Evolutionary conservation across 352 stramenopile species (phyloP), one percentile per base, ranked within the genome.

Genomic region (Globisporangium echinulatum): DNA sequence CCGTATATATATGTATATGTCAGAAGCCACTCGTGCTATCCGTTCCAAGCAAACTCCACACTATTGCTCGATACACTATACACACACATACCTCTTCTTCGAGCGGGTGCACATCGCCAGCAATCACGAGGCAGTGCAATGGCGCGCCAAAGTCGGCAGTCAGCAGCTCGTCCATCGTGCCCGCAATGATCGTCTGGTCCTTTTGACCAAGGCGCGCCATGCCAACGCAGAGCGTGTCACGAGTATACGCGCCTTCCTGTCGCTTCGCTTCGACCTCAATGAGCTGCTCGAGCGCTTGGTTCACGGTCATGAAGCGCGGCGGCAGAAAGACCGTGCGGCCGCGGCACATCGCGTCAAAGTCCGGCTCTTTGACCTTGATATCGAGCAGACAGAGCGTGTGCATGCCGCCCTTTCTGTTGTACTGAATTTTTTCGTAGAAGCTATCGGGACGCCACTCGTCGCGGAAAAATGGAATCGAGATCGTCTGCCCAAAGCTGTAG

Each of bases 351-450:
- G 94, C 92, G 36, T 98, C 89, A 69, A 98, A 99, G 77, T 99
- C 96, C 47, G 97, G 97, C 74, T 99, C 97, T 73, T 99, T 99
- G 15, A 99, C 94, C 80, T 99, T 99, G 71, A 99, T 99, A 72
- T 99, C 96, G 13, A 99, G 76, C 38, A 99, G 71, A 72, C 96
- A 99, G 7, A 99, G 84, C 50, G 97, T 99, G 79, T 99, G 97
- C 85, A 99, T 98, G 44, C 94, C 96, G 46, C 91, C 94, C 46
- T 87, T 72, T 40, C 77, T 77, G 79, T 99, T 99, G 79, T 97
- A 97, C 72, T 87, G 71, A 60, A 99, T 98, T 78, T 99, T 98
- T 54, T 98, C 91, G 79, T 99, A 99, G 69, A 99, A 99, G 62
- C 88, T 98, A 57, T 96, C 95, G 17, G 97, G 97, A 46, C 91